Evolutionary conservation across 306 rosid species (phyloP).

Genomic region (Vicia sativa): DNA sequence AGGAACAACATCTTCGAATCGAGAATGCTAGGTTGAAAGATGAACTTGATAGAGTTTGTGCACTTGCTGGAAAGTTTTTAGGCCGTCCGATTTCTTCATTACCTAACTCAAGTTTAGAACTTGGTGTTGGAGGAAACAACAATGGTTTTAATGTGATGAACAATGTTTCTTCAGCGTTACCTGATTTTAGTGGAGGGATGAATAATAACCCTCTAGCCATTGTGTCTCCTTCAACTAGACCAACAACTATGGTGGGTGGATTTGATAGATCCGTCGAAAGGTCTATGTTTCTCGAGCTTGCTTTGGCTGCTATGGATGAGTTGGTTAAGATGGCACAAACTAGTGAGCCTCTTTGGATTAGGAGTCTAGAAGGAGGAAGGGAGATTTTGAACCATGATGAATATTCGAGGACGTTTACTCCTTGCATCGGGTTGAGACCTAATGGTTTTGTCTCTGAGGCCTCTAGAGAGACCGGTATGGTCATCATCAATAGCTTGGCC

Average conservation of each 20-base stretch:
- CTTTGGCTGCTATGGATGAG: constrained; percentile 95
- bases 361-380: constrained; percentile 75
- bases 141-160: constrained; percentile 68
- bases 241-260: constrained; percentile 37
- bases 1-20: constrained; percentile 88
- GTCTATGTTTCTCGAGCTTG: constrained; percentile 88
- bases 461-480: constrained; percentile 82
- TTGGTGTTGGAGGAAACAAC: constrained; percentile 80
- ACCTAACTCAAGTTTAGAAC: constrained; percentile 80
- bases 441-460: constrained; percentile 82
- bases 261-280: constrained; percentile 69
- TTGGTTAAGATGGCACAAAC: constrained; percentile 82
- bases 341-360: constrained; percentile 86
- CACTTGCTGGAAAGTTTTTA: constrained; percentile 80
- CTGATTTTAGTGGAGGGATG: constrained; percentile 66
- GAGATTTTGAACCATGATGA: constrained; percentile 80
- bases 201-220: constrained; percentile 46
- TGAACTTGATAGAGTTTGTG: constrained; percentile 87
- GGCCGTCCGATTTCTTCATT: constrained; percentile 81
- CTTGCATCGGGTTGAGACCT: constrained; percentile 86
- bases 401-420: constrained; percentile 65
- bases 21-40: constrained; percentile 88
- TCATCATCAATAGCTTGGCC: constrained; percentile 84
- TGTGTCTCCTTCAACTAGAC: constrained; percentile 44
- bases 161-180: constrained; percentile 56